phyloP scores from a whole-genome alignment of 495 filamentous ascomycete genomes.

The Hypoxylon fragiforme region DNA sequence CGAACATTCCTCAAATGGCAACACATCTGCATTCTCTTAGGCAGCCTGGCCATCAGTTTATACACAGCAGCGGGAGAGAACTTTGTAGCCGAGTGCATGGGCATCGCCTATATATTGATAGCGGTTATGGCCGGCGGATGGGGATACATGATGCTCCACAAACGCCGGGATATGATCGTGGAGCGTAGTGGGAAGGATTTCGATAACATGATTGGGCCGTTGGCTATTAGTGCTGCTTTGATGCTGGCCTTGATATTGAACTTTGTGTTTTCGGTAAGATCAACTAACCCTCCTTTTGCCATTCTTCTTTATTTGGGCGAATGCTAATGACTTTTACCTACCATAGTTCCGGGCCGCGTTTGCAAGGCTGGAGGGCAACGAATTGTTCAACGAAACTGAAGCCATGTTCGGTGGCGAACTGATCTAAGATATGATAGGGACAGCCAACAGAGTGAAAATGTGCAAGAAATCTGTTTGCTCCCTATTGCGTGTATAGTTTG shows the following conservation, averaged over 20 bases:
- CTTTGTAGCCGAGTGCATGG: constrained; percentile 70
- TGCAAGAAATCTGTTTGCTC: constrained; percentile 23
- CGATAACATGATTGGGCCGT: constrained; percentile 81
- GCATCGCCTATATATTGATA: constrained; percentile 78
- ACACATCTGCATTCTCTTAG: constrained; percentile 85
- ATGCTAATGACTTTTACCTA: constrained; percentile 7
- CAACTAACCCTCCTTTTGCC: background rate
- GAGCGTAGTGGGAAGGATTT: constrained; percentile 88
- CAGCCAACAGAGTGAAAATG: constrained; percentile 1
- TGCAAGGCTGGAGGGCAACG: constrained; percentile 12
- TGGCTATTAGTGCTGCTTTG: constrained; percentile 80
- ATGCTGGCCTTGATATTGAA: constrained; percentile 80
- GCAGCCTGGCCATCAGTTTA: constrained; percentile 76
- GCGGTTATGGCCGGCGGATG: constrained; percentile 81
- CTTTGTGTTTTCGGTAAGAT: constrained; percentile 75
- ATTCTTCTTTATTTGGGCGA: background rate
- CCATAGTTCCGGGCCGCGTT: constrained; percentile 41
- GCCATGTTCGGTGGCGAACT: constrained; percentile 32
- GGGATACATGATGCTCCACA: constrained; percentile 84
- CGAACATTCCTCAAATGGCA: constrained; percentile 98
- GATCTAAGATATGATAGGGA: constrained; percentile 17
- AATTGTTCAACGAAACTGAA: constrained; percentile 28
- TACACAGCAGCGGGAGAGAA: constrained; percentile 86
- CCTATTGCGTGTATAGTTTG: constrained; percentile 10
- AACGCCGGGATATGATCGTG: constrained; percentile 74